phyloP scores from a whole-genome alignment of 495 filamentous ascomycete genomes.

The Choiromyces venosus region DNA sequence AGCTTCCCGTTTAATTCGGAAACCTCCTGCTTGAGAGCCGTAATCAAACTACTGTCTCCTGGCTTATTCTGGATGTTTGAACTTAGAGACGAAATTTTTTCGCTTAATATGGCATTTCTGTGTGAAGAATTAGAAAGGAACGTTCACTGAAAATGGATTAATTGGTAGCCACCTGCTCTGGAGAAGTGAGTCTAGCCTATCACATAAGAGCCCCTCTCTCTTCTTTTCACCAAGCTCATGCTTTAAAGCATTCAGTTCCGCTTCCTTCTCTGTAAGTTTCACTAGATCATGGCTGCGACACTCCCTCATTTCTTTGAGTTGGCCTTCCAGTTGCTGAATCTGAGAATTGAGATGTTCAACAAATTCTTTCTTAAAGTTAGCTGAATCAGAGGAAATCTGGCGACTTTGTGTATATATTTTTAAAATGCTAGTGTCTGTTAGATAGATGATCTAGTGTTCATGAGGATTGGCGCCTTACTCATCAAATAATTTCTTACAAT shows the following conservation, averaged over 20 bases:
- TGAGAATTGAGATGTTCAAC: background rate
- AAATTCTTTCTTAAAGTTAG: background rate
- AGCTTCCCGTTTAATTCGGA: background rate
- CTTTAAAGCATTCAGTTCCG: constrained; percentile 18
- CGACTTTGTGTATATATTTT: background rate
- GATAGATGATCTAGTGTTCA: background rate
- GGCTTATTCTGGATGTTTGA: background rate
- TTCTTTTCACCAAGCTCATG: background rate
- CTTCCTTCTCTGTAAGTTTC: constrained; percentile 13
- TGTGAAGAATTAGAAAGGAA: background rate
- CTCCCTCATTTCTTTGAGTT: background rate
- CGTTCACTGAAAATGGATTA: background rate
- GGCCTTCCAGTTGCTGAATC: background rate
- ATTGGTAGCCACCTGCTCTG: background rate
- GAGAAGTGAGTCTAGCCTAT: background rate
- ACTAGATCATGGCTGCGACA: background rate
- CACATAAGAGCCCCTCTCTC: background rate
- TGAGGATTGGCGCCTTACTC: background rate
- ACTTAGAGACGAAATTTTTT: background rate
- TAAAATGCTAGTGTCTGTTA: background rate
- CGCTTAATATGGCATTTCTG: background rate
- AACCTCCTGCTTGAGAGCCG: background rate
- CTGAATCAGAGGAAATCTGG: background rate
- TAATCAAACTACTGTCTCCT: background rate
- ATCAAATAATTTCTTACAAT: background rate